These are phyloP conservation scores for Aspergillus sp. DNA, from an alignment of 2,329 filamentous ascomycete species.

Conservation along the genomic window DNA sequence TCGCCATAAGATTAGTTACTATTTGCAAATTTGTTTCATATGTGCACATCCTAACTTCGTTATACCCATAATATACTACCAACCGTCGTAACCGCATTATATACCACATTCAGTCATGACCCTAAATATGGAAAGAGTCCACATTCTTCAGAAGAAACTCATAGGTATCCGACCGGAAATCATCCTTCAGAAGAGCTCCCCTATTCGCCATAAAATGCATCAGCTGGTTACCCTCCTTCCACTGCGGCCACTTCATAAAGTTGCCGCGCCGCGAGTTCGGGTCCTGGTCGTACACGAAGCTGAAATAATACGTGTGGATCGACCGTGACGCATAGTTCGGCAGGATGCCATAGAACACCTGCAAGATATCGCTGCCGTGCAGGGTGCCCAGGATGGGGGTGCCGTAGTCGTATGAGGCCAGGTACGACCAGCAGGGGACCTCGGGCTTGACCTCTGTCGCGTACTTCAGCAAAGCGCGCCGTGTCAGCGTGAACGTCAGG, in stretches of 20 bases:
- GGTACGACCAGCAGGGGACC: conserved; percentile 71
- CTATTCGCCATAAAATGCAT: conserved; percentile 46
- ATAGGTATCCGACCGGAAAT: conserved; percentile 48
- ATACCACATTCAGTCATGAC: not conserved
- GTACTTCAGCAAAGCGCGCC: conserved; percentile 60
- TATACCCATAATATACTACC: too few species aligned
- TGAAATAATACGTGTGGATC: conserved; percentile 68
- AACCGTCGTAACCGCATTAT: too few species aligned
- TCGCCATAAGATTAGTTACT: too few species aligned
- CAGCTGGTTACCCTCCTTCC: conserved; percentile 51
- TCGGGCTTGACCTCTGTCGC: conserved; percentile 49
- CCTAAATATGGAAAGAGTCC: conserved; percentile 24
- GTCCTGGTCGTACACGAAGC: conserved; percentile 68
- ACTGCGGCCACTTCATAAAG: conserved; percentile 54
- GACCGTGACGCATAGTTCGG: conserved; percentile 60
- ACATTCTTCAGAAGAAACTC: conserved; percentile 35
- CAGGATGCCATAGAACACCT: conserved; percentile 64
- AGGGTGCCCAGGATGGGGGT: conserved; percentile 73
- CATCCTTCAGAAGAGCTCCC: conserved; percentile 43
- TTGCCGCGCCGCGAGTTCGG: conserved; percentile 57
- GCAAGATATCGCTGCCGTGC: conserved; percentile 67
- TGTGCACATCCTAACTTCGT: too few species aligned
- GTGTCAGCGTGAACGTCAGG: conserved; percentile 68
- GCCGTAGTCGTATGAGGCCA: conserved; percentile 68
- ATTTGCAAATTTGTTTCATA: too few species aligned